Evolutionary conservation across 768 basidiomycete species (phyloP).

Genomic region (Crucibulum laeve): DNA sequence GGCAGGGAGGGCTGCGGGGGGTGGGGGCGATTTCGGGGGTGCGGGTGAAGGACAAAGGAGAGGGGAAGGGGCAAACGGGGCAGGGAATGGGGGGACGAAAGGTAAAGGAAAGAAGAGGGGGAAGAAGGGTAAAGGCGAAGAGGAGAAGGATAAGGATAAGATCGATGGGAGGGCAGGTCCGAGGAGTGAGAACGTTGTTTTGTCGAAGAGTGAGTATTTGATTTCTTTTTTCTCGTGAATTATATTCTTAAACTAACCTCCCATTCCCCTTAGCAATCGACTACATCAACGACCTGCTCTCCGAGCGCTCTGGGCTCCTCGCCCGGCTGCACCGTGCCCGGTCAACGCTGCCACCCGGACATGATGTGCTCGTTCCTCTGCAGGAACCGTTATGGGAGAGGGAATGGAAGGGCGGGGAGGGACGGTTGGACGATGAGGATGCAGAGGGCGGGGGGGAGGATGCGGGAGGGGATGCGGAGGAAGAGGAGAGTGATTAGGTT

Average conservation of each 20-base stretch:
- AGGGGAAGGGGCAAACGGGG: conserved; percentile 45
- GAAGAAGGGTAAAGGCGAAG: conserved; percentile 19
- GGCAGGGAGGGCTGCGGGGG: conserved; percentile 15
- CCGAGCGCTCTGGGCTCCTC: conserved; percentile 52
- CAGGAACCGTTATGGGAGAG: conserved; percentile 68
- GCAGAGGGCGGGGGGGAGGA: conserved; percentile 44
- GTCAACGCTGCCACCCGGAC: conserved; percentile 49
- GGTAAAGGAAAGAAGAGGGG: conserved; percentile 34
- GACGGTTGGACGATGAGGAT: conserved; percentile 40
- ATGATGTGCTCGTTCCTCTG: conserved; percentile 46
- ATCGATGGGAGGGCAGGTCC: conserved; percentile 85
- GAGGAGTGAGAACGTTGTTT: conserved; percentile 84
- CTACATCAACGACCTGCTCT: conserved; percentile 64
- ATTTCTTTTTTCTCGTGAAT: conserved; percentile 1
- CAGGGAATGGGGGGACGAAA: conserved; percentile 17
- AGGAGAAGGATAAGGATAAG: conserved; percentile 54
- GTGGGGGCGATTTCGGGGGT: conserved; percentile 14
- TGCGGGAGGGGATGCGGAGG: conserved; percentile 14
- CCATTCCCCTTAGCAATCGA: conserved; percentile 65
- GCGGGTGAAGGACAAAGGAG: conserved; percentile 19
- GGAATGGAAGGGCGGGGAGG: conserved; percentile 76
- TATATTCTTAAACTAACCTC: not conserved
- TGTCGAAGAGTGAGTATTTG: conserved; percentile 72
- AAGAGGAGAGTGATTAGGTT: conserved; percentile 14
- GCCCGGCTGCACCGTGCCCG: conserved; percentile 60